phyloP scores from a whole-genome alignment of 129 eudicot genomes.

The Flaveria robusta region DNA sequence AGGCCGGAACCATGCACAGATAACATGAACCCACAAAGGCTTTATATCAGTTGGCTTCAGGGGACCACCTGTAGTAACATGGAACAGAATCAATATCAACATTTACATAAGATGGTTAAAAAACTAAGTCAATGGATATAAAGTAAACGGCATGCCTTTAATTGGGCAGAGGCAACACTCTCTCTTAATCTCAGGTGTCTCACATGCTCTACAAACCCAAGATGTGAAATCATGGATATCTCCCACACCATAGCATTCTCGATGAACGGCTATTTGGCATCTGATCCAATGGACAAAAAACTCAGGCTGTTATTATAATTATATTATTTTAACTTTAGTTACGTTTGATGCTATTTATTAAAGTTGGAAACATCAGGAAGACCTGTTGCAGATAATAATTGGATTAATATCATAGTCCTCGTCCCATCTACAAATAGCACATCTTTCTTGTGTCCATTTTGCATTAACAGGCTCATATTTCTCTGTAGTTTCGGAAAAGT shows the following conservation, averaged over 20 bases:
- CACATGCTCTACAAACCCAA: conserved; percentile 98
- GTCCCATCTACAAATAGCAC: conserved; percentile 90
- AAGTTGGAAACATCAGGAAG: conserved; percentile 12
- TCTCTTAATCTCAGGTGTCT: conserved; percentile 69
- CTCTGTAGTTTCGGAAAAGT: conserved; percentile 40
- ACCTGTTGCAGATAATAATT: conserved; percentile 86
- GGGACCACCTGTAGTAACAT: conserved; percentile 72
- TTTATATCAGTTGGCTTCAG: conserved; percentile 86
- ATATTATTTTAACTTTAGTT: background rate
- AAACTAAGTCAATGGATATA: background rate
- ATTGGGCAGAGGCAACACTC: conserved; percentile 97
- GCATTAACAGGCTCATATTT: conserved; percentile 68
- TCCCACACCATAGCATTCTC: conserved; percentile 90
- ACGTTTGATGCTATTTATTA: conserved; percentile 3
- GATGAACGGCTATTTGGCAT: conserved; percentile 96
- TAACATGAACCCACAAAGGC: conserved; percentile 85
- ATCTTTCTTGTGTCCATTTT: conserved; percentile 84
- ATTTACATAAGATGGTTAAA: background rate
- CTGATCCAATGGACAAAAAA: conserved; percentile 36
- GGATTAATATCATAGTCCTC: conserved; percentile 88
- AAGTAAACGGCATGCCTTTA: conserved; percentile 57
- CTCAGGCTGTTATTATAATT: background rate
- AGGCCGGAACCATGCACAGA: conserved; percentile 94
- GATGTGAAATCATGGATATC: conserved; percentile 69
- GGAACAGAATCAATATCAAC: conserved; percentile 7